These are phyloP conservation scores for Luffa aegyptiaca DNA, from an alignment of 306 rosid genomes.

Conservation along the genomic window DNA sequence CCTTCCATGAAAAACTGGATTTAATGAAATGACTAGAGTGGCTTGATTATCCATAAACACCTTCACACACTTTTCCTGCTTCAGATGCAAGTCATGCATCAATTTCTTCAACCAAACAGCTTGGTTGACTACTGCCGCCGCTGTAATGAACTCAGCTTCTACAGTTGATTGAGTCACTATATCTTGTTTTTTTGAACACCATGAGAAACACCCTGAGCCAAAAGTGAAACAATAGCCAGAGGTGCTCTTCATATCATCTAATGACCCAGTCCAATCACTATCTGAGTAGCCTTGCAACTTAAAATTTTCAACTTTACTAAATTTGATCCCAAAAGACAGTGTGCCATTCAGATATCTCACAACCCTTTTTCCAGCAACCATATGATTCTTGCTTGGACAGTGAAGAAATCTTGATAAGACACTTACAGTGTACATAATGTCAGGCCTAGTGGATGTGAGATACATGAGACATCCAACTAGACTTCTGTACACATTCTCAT, in stretches of 20 bases:
- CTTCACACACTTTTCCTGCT: neutral
- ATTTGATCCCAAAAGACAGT: neutral
- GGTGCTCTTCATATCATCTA: neutral
- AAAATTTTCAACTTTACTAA: too few species aligned
- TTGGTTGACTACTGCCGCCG: neutral
- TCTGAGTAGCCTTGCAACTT: neutral
- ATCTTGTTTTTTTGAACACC: too few species aligned
- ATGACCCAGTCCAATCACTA: neutral
- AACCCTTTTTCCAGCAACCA: too few species aligned
- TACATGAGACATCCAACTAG: too few species aligned
- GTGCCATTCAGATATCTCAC: neutral
- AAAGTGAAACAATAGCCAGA: neutral
- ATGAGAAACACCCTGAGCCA: too few species aligned
- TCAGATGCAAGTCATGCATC: too few species aligned
- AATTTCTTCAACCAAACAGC: neutral
- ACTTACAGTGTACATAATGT: too few species aligned
- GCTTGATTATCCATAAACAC: neutral
- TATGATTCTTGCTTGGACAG: neutral
- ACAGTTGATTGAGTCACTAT: neutral
- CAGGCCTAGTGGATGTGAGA: too few species aligned
- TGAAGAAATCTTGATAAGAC: neutral
- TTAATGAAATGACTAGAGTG: too few species aligned
- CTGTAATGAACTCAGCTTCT: neutral
- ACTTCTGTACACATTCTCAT: too few species aligned
- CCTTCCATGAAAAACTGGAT: too few species aligned